Evolutionary conservation across 768 basidiomycete species (phyloP).

Genomic region (Rhizopogon vinicolor): DNA sequence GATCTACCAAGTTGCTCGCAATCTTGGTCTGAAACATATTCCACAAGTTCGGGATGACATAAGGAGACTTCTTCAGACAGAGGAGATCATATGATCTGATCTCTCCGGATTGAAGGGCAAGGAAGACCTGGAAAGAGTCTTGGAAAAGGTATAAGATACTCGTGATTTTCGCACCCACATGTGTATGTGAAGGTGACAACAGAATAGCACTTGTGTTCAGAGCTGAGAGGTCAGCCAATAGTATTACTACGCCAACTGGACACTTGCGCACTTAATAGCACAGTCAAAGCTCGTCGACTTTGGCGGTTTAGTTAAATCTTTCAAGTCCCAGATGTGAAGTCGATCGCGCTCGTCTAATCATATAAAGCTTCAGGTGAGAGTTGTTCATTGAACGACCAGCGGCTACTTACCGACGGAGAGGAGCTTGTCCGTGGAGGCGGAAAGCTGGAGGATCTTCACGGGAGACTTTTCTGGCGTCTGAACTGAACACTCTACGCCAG

Average conservation of each 20-base stretch:
- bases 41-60: slow-evolving; percentile 76
- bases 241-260: not conserved
- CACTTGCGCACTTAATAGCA: slow-evolving; percentile 30
- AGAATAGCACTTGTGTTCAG: slow-evolving; percentile 40
- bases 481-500: slow-evolving; percentile 54
- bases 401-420: slow-evolving; percentile 53
- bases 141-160: slow-evolving; percentile 1
- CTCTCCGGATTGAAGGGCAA: slow-evolving; percentile 51
- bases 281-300: slow-evolving; percentile 45
- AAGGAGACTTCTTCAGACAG: slow-evolving; percentile 61
- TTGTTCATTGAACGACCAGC: not conserved
- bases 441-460: slow-evolving; percentile 63
- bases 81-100: slow-evolving; percentile 75
- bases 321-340: slow-evolving; percentile 60
- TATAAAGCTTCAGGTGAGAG: not conserved
- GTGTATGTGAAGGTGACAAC: slow-evolving; percentile 65
- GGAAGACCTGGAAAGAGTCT: slow-evolving; percentile 32
- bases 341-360: slow-evolving; percentile 46
- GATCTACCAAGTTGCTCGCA: not conserved
- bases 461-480: slow-evolving; percentile 38
- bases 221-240: not conserved
- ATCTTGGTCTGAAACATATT: slow-evolving; percentile 34
- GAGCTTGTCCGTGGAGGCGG: slow-evolving; percentile 47
- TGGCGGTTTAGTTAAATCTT: slow-evolving; percentile 46
- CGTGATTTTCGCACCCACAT: slow-evolving; percentile 42